Conservation (phyloP, 2,329 filamentous ascomycete genomes). For the Botrytis medusae region DNA sequence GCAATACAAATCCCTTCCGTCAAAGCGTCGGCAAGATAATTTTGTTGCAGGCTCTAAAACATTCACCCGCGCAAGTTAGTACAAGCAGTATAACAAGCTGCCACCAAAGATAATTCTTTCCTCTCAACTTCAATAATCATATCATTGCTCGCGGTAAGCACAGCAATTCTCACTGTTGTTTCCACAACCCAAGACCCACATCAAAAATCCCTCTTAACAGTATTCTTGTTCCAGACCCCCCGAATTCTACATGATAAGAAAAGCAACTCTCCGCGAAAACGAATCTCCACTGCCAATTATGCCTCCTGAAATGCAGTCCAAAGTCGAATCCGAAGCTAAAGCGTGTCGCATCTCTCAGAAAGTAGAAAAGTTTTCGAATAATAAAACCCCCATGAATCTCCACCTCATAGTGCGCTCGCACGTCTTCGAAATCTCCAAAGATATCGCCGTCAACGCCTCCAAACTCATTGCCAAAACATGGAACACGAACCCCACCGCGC, state of each 20-base stretch:
- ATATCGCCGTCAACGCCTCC: neutral
- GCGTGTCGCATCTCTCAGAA: neutral
- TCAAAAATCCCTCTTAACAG: neutral
- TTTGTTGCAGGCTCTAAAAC: neutral
- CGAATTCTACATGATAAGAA: neutral
- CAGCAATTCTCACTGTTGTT: neutral
- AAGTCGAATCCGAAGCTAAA: neutral
- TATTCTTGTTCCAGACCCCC: neutral
- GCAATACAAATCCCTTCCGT: neutral
- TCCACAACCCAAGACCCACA: neutral
- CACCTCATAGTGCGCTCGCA: neutral
- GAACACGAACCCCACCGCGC: neutral
- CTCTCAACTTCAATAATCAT: neutral
- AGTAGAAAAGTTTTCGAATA: accelerated
- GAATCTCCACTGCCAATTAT: neutral
- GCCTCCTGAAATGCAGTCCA: neutral
- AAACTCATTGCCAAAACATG: neutral
- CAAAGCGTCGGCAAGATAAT: neutral
- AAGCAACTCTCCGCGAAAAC: neutral
- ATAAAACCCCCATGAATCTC: neutral
- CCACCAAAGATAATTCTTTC: neutral
- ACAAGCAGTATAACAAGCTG: neutral
- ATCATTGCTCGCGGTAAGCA: accelerated
- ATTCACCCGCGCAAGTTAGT: neutral
- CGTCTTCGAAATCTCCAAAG: neutral